phyloP scores from a whole-genome alignment of 1,284 basidiomycete species.

The Papiliotrema laurentii region DNA sequence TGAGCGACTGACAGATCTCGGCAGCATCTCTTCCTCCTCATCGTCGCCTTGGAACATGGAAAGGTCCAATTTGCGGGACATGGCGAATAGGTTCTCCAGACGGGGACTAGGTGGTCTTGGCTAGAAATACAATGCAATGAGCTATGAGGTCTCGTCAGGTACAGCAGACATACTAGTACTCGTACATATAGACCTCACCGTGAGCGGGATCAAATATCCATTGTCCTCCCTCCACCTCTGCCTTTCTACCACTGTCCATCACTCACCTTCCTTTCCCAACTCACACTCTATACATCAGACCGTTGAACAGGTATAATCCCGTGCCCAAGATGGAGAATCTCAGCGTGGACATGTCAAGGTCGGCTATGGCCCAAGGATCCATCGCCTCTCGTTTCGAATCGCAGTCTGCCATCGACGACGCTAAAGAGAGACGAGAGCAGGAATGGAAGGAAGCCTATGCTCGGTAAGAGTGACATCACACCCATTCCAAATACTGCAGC shows the following conservation, averaged over 20 bases:
- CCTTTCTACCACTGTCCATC: neutral
- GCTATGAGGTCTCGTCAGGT: neutral
- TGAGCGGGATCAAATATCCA: conserved; percentile 2
- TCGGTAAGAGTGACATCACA: conserved; percentile 53
- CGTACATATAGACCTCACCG: neutral
- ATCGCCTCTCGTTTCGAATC: conserved; percentile 55
- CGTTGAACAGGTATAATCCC: neutral
- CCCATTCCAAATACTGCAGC: neutral
- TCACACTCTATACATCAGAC: neutral
- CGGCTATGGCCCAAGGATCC: conserved; percentile 19
- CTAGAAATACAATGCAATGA: neutral
- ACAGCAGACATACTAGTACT: conserved; percentile 8
- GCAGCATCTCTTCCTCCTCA: conserved; percentile 32
- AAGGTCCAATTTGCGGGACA: conserved; percentile 41
- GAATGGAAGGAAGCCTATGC: conserved; percentile 93
- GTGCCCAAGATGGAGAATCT: conserved; percentile 1
- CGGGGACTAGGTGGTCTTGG: neutral
- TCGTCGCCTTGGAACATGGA: conserved; percentile 46
- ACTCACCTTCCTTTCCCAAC: neutral
- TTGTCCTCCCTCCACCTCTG: neutral
- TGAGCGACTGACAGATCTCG: neutral
- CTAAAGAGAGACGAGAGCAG: conserved; percentile 68
- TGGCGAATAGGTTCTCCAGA: neutral
- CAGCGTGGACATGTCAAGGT: conserved; percentile 11
- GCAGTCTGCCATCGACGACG: conserved; percentile 71